A percentile compares a stretch with the other conserved stretches of the same genome.
Conservation (phyloP, 208 protist genomes). For the Jaenimonas drosophilae region DNA sequence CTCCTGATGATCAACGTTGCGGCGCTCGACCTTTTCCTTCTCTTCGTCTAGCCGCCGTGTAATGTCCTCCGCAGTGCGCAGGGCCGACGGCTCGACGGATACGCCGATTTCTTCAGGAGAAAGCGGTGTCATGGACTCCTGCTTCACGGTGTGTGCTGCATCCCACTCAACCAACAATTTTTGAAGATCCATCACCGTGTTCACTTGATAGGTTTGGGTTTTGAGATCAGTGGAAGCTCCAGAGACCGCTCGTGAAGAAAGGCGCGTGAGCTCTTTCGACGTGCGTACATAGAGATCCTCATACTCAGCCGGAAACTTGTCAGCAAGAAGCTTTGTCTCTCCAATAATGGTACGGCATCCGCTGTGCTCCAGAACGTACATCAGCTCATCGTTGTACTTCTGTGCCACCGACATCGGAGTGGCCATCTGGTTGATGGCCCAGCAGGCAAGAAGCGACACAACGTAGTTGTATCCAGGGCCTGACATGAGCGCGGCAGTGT, state of each 20-base stretch:
- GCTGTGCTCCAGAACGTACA: conserved; percentile 78
- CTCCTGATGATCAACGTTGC: conserved; percentile 7
- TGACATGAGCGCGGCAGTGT: conserved; percentile 48
- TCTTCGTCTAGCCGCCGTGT: conserved; percentile 13
- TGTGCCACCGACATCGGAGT: conserved; percentile 65
- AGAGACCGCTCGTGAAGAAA: not conserved
- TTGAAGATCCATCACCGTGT: conserved; percentile 40
- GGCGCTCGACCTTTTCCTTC: conserved; percentile 2
- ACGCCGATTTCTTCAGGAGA: no score
- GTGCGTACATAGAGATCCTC: conserved; percentile 20
- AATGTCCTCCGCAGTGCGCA: conserved; percentile 23
- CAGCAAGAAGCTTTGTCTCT: conserved; percentile 28
- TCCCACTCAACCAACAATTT: conserved; percentile 7
- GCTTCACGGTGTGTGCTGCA: not conserved
- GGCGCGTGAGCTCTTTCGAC: conserved; percentile 10
- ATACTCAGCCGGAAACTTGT: conserved; percentile 53
- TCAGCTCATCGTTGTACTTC: conserved; percentile 63
- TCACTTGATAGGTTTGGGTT: conserved; percentile 28
- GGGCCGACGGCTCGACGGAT: no score
- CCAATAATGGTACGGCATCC: conserved; percentile 41
- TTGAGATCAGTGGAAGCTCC: not conserved
- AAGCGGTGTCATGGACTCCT: not conserved
- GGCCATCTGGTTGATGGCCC: conserved; percentile 68
- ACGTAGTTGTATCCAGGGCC: conserved; percentile 63
- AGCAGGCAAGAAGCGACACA: conserved; percentile 61